Conservation (phyloP, 768 basidiomycete species). For the Russula sp. region DNA sequence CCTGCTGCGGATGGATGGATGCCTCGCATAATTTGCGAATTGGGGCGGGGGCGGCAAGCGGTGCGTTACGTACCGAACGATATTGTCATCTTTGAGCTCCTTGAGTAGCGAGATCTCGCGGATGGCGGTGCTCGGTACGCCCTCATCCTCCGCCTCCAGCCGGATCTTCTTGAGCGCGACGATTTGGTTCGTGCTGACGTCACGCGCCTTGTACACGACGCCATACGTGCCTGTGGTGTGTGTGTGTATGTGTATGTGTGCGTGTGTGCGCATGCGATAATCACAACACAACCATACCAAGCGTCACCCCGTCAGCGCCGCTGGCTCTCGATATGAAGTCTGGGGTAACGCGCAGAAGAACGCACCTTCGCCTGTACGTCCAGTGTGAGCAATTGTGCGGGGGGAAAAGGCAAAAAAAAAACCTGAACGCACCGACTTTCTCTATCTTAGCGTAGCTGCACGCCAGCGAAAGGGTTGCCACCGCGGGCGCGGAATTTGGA, state of each 20-base stretch:
- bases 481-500: not conserved
- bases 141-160: slow-evolving; percentile 97
- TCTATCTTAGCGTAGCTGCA: slow-evolving; percentile 94
- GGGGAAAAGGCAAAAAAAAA: not conserved
- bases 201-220: slow-evolving; percentile 96
- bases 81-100: slow-evolving; percentile 93
- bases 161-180: slow-evolving; percentile 99
- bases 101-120: slow-evolving; percentile 97
- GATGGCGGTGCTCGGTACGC: slow-evolving; percentile 96
- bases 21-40: not conserved
- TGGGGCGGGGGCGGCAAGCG: too few relatives aligned
- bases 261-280: not conserved
- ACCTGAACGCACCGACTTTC: slow-evolving; percentile 82
- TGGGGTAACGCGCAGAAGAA: not conserved
- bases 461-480: not conserved
- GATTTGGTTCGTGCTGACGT: slow-evolving; percentile 70
- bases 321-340: not conserved
- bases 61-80: slow-evolving; percentile 69
- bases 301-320: not conserved
- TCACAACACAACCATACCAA: slow-evolving; percentile 12
- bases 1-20: not conserved
- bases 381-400: not conserved
- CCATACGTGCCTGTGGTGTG: slow-evolving; percentile 82
- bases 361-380: slow-evolving; percentile 49
- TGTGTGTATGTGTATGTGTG: not conserved